Percentiles rank a stretch among this genome's conserved stretches.
These are phyloP conservation scores for Saturnispora sekii DNA, from an alignment of 805 yeast genomes.

Conservation along the genomic window DNA sequence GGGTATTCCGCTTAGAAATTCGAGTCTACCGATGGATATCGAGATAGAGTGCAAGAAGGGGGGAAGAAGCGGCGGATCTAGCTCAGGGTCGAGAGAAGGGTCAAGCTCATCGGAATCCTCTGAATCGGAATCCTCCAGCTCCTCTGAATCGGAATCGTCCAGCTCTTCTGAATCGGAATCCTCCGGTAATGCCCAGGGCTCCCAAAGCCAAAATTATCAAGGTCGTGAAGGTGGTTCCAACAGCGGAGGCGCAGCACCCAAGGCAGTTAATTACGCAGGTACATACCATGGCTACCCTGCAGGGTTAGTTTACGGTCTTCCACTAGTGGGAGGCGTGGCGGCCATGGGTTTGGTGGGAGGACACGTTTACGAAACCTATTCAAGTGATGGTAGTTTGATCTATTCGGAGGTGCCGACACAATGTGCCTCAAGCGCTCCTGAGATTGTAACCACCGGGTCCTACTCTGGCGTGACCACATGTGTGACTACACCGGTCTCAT, in stretches of 20 bases:
- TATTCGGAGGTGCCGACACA: conserved; percentile 11
- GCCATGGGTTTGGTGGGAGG: conserved; percentile 4
- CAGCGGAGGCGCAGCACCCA: conserved; percentile 13
- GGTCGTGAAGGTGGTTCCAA: conserved; percentile 2
- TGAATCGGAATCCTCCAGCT: not conserved
- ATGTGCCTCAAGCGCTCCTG: conserved; percentile 5
- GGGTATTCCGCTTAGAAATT: no score
- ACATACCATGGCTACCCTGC: conserved; percentile 10
- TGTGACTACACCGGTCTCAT: conserved; percentile 1
- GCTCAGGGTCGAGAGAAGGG: conserved; percentile 1
- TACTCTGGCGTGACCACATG: conserved; percentile 6
- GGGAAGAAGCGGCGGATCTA: conserved; percentile 2
- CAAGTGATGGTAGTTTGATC: conserved; percentile 6
- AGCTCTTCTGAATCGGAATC: not conserved
- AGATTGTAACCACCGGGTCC: conserved; percentile 1
- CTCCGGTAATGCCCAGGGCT: conserved; percentile 5
- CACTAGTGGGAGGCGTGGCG: conserved; percentile 8
- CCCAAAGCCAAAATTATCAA: not conserved
- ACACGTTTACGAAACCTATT: conserved; percentile 12
- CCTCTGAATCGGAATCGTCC: not conserved
- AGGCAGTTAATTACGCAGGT: conserved; percentile 5
- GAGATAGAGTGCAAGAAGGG: not conserved
- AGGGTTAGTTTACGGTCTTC: conserved; percentile 9
- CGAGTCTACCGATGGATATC: not conserved
- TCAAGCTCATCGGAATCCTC: no score